phyloP scores from a whole-genome alignment of 106 monocot genomes.

The Allium cepa region DNA sequence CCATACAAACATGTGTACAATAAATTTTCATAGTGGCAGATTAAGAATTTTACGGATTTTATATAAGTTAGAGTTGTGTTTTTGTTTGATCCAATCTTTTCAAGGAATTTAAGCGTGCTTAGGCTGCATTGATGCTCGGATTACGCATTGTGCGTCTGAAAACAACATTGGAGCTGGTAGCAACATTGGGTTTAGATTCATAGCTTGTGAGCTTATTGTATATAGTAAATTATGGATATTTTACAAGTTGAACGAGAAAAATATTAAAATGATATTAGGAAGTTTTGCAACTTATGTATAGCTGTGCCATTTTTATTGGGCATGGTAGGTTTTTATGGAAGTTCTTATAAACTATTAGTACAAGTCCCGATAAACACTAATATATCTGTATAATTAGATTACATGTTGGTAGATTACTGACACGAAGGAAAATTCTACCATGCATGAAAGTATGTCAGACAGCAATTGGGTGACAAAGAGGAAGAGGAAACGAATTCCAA shows the following conservation, averaged over 20 bases:
- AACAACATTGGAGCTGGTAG: too few relatives aligned
- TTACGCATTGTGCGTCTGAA: too few relatives aligned
- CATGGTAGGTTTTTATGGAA: neutral
- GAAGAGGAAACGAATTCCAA: constrained; percentile 52
- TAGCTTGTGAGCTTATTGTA: too few relatives aligned
- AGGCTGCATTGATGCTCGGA: too few relatives aligned
- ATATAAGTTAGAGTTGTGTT: too few relatives aligned
- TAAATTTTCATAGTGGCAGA: too few relatives aligned
- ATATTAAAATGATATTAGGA: neutral
- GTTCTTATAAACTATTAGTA: neutral
- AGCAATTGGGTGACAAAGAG: constrained; percentile 73
- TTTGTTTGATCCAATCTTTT: too few relatives aligned
- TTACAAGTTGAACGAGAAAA: neutral
- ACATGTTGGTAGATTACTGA: constrained; percentile 13
- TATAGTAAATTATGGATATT: neutral
- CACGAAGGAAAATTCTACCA: constrained; percentile 45
- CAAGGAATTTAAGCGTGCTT: too few relatives aligned
- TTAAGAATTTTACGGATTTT: too few relatives aligned
- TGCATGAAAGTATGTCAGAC: constrained; percentile 46
- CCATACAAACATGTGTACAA: too few relatives aligned
- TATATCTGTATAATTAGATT: constrained; percentile 4
- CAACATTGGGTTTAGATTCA: too few relatives aligned
- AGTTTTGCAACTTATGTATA: neutral
- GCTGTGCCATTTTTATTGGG: neutral
- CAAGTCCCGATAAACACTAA: neutral